These are phyloP conservation scores for Venustampulla echinocandica DNA, from an alignment of 495 filamentous ascomycete species.

Conservation along the genomic window DNA sequence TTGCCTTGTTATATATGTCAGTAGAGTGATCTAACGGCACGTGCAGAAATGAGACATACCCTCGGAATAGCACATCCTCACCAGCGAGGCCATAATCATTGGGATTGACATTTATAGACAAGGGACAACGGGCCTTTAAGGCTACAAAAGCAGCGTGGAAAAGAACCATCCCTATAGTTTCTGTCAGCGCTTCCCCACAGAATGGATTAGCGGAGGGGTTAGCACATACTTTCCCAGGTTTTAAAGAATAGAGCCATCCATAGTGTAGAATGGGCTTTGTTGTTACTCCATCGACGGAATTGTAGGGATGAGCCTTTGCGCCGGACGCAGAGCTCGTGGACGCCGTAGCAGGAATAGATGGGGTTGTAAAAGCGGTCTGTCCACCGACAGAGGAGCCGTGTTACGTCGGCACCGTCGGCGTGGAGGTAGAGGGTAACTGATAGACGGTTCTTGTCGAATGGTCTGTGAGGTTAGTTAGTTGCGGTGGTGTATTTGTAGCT, in stretches of 20 bases:
- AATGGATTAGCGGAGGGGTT: not conserved
- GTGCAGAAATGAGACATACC: constrained; percentile 38
- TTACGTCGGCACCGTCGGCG: constrained; percentile 30
- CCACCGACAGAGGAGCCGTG: constrained; percentile 37
- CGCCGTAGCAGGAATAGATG: constrained; percentile 27
- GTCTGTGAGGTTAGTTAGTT: constrained; percentile 23
- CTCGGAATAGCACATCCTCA: constrained; percentile 61
- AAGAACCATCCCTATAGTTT: constrained; percentile 51
- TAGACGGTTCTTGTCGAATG: constrained; percentile 42
- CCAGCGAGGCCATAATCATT: constrained; percentile 52
- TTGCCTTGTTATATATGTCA: constrained; percentile 37
- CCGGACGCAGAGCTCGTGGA: constrained; percentile 40
- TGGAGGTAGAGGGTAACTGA: constrained; percentile 40
- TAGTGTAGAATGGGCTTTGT: constrained; percentile 33
- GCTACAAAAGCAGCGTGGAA: constrained; percentile 72
- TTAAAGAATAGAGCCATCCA: constrained; percentile 45
- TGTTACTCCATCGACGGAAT: constrained; percentile 39
- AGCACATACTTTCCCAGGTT: constrained; percentile 45
- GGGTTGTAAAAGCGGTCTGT: constrained; percentile 20
- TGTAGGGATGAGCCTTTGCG: constrained; percentile 38
- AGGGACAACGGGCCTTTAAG: constrained; percentile 59
- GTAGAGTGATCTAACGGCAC: not conserved
- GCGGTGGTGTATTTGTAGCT: not conserved
- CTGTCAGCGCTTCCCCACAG: not conserved
- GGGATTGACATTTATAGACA: constrained; percentile 40